Base-by-base conservation (phyloP, 495 filamentous ascomycete genomes). In the Schizothecium vesticola region DNA sequence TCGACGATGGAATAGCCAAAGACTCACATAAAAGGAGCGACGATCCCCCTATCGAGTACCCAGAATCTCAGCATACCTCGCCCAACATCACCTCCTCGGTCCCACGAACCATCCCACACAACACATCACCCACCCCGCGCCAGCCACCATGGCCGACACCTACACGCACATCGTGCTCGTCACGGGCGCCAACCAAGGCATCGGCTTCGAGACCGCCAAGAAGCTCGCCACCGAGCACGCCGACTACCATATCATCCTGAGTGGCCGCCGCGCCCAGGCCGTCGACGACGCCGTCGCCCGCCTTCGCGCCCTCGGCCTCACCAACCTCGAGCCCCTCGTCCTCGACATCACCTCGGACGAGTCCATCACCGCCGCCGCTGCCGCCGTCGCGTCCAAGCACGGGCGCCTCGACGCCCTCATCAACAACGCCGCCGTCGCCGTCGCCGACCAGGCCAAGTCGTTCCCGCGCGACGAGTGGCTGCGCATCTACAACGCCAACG, bases 281-380 rank as follows among this genome's bases (percentile, higher is more conserved):
- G 26, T 72, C 25, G 72, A 77, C 1, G 63, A 77, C 21, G 75
- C 73, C 22, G 68, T 71, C 21, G 61, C 64, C 12, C 72, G 31
- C 19, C 68, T 70, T 19, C 56, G 61, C 29, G 59, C 59, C 12
- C 59, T 64, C 16, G 69, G 68, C 43, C 55, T 61, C 3, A 71
- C 70, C 0, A 71, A 73, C 1, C 26, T 71, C 22, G 72, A 74
- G 21, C 11, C 29, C 5, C 31, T 77, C 0, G 24, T 64, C 11
- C 25, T 88, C 10, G 86, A 89, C 71, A 76, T 89, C 16, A 78
- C 77, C 58, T 78, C 80, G 1, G 85, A 87, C 69, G 76, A 78
- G n/a, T 86, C 84, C 16, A 85, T 88, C 62, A 63, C 80, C 24
- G 64, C 65, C 7, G 82, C 80, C 1, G 79, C 78, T 33, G 65